These are phyloP conservation scores for Orbilia ellipsospora DNA, from an alignment of 2,329 filamentous ascomycete genomes.

Conservation along the genomic window DNA sequence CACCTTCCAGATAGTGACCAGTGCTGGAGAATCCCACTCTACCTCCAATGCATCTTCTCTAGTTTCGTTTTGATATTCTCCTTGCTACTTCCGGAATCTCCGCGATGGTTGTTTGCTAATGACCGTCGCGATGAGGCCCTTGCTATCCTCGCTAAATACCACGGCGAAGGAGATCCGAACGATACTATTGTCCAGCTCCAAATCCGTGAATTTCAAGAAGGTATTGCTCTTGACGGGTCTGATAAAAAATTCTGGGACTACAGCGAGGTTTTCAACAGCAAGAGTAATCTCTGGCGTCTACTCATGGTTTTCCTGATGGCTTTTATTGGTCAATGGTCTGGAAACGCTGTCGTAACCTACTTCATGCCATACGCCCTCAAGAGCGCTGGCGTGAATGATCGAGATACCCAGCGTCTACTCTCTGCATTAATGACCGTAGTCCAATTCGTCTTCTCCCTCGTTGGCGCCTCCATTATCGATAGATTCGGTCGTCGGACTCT, in stretches of 20 bases:
- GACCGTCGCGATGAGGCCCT: conserved; percentile 65
- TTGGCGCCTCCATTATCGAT: conserved; percentile 59
- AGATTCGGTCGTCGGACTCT: conserved; percentile 61
- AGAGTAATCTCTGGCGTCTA: conserved; percentile 68
- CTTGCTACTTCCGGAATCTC: conserved; percentile 62
- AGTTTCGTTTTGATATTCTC: conserved; percentile 65
- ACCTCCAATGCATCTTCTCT: conserved; percentile 66
- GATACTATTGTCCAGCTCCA: conserved; percentile 68
- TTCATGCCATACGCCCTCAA: conserved; percentile 67
- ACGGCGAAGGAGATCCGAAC: conserved; percentile 65
- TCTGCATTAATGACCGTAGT: conserved; percentile 63
- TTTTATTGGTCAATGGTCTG: conserved; percentile 71
- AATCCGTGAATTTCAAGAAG: conserved; percentile 65
- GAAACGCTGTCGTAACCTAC: conserved; percentile 68
- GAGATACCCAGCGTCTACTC: conserved; percentile 67
- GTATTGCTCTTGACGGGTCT: conserved; percentile 65
- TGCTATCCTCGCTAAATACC: conserved; percentile 63
- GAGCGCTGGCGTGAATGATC: conserved; percentile 67
- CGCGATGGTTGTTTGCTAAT: conserved; percentile 64
- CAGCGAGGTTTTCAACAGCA: conserved; percentile 67
- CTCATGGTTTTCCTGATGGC: conserved; percentile 68
- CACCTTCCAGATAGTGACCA: conserved; percentile 62
- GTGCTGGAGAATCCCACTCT: conserved; percentile 67
- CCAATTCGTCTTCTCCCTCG: conserved; percentile 61
- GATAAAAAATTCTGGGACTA: conserved; percentile 68